Conservation (phyloP, 2,329 filamentous ascomycete species). For the Exophiala phaeomuriformis region DNA sequence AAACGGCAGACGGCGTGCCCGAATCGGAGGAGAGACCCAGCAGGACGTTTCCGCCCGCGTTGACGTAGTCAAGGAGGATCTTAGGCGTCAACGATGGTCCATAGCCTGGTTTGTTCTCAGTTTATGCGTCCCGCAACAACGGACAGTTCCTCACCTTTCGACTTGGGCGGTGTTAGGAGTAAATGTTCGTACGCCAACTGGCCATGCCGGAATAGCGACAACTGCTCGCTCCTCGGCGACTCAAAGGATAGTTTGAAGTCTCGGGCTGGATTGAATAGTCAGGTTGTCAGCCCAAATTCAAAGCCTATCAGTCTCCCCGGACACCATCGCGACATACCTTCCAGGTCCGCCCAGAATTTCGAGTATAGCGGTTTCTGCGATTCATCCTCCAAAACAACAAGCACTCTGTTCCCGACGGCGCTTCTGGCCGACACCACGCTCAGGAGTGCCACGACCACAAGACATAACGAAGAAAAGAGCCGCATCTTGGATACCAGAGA, state of each 20-base stretch:
- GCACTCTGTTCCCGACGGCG: slow-evolving; percentile 67
- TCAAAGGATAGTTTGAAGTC: slow-evolving; percentile 76
- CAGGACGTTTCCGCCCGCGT: slow-evolving; percentile 84
- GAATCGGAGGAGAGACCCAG: slow-evolving; percentile 69
- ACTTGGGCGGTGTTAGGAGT: slow-evolving; percentile 77
- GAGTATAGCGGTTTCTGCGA: slow-evolving; percentile 76
- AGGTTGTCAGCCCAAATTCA: neutral
- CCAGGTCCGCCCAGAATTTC: slow-evolving; percentile 55
- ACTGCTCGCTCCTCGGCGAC: slow-evolving; percentile 69
- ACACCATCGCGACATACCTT: slow-evolving; percentile 32
- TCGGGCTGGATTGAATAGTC: slow-evolving; percentile 51
- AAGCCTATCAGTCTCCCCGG: slow-evolving; percentile 1
- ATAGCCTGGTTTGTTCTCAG: slow-evolving; percentile 51
- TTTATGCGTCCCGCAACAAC: slow-evolving; percentile 24
- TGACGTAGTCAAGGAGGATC: slow-evolving; percentile 81
- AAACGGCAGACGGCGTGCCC: slow-evolving; percentile 63
- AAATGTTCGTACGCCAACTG: slow-evolving; percentile 88
- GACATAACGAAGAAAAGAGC: slow-evolving; percentile 53
- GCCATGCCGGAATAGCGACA: slow-evolving; percentile 77
- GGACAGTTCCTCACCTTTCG: slow-evolving; percentile 60
- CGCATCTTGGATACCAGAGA: slow-evolving; percentile 52
- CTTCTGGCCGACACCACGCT: slow-evolving; percentile 68
- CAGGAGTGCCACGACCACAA: slow-evolving; percentile 57
- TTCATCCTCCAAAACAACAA: slow-evolving; percentile 79
- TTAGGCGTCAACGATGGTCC: slow-evolving; percentile 83